Conservation (phyloP, 2,329 filamentous ascomycete genomes). For the Atkinsonella hypoxylon region DNA sequence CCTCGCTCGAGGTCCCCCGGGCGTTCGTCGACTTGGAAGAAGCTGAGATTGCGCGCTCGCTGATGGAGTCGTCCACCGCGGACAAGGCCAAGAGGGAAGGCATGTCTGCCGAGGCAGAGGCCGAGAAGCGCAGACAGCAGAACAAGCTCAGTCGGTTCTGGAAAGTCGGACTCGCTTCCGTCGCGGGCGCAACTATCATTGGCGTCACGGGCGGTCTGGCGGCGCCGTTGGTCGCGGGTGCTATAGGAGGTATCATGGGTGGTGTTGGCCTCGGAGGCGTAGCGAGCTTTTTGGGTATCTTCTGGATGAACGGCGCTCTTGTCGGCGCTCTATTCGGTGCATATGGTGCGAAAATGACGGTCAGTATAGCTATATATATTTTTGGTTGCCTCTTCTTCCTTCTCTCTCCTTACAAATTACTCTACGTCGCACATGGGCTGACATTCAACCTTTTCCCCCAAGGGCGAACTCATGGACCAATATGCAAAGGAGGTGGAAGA, state of each 20-base stretch:
- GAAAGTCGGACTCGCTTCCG: constrained; percentile 84
- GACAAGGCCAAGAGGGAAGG: constrained; percentile 25
- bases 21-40: constrained; percentile 56
- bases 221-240: constrained; percentile 76
- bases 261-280: constrained; percentile 76
- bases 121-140: constrained; percentile 58
- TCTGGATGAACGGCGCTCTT: constrained; percentile 75
- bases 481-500: constrained; percentile 84
- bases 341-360: constrained; percentile 66
- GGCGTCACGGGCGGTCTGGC: constrained; percentile 86
- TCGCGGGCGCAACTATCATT: constrained; percentile 81
- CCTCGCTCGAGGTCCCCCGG: constrained; percentile 51
- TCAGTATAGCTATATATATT: constrained; percentile 12
- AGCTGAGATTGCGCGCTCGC: constrained; percentile 59
- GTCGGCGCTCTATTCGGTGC: constrained; percentile 84
- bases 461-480: constrained; percentile 73
- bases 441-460: not conserved
- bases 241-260: constrained; percentile 73
- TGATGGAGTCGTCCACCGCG: constrained; percentile 52
- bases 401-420: no score
- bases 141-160: constrained; percentile 62
- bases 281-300: constrained; percentile 72
- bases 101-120: constrained; percentile 67
- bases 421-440: not conserved
- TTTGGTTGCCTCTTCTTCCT: not conserved